Base-by-base conservation (phyloP, 306 rosid species). In the Nissolia schottii region DNA sequence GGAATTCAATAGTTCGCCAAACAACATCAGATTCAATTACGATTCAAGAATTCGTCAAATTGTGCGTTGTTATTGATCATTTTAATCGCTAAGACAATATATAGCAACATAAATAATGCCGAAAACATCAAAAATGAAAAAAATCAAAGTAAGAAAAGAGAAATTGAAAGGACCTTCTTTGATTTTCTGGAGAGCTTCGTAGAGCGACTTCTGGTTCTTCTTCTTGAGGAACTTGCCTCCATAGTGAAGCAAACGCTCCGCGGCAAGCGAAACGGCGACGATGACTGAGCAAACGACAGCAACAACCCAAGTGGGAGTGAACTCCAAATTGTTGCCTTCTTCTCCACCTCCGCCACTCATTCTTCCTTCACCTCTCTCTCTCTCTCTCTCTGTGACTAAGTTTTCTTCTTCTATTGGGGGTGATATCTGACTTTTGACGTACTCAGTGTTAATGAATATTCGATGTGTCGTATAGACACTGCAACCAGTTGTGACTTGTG, bases 251-350 rank as follows among this genome's bases (percentile, higher is more conserved):
- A 81, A 73, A 13, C 96, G 86, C 40, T 87, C 97, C 9, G 40
- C 37, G 2, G 87, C 85, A 0, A 89, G 83, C 3, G 97, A 92
- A 57, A 83, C 51, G 5, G 85, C 85, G 8, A 92, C 90, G 46
- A 92, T 89, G 4, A 92, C 78, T 0, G 88, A 70, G 70, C 96
- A 92, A 48, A 92, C 90, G 3, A 29, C 82, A 8, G 94, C 96
- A 3, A 92, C 94, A 7, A 92, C 85, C 96, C 96, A 92, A 13
- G 96, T 92, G 3, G 97, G 96, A 9, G 96, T 92, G 78, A 54
- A 87, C 80, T 89, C 85, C 28, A 92, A 75, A 43, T 81, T 23
- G 12, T 56, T 29, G 6, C 29, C 59, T 25, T 70, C 81, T 73
- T 75, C 93, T 5, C 45, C 90, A 1, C 85, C 88, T 1, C 88